Evolutionary conservation across 2,329 filamentous ascomycete genomes (phyloP).

Genomic region (Coniochaeta hoffmannii): DNA sequence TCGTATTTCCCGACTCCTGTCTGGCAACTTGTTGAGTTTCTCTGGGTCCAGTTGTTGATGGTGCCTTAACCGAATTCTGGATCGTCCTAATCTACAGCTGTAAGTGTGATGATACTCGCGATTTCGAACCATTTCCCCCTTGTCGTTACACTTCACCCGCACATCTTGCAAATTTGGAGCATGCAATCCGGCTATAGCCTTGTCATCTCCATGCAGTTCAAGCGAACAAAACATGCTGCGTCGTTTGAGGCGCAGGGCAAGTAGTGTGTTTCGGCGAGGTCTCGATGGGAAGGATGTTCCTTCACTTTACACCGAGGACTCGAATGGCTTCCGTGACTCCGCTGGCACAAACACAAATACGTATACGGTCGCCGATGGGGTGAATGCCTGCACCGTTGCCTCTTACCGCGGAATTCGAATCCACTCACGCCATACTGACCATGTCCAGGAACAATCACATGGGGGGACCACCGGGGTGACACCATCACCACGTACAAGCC

Average conservation of each 20-base stretch:
- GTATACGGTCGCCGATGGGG: neutral
- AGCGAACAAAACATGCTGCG: constrained; percentile 14
- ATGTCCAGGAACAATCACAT: neutral
- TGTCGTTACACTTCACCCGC: too few relatives aligned
- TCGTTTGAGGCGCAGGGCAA: constrained; percentile 16
- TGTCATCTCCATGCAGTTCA: too few relatives aligned
- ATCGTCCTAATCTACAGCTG: too few relatives aligned
- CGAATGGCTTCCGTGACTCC: neutral
- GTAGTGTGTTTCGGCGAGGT: constrained; percentile 10
- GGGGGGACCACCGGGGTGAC: neutral
- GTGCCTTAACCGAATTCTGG: too few relatives aligned
- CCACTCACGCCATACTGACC: neutral
- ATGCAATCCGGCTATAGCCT: too few relatives aligned
- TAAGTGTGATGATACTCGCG: too few relatives aligned
- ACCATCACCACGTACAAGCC: neutral
- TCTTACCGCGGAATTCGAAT: neutral
- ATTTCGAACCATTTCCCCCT: too few relatives aligned
- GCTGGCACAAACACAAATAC: neutral
- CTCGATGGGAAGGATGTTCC: neutral
- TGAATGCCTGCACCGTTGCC: neutral
- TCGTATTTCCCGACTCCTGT: too few relatives aligned
- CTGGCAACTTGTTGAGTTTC: too few relatives aligned
- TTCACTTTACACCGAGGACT: neutral
- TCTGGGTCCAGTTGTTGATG: too few relatives aligned
- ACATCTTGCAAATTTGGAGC: too few relatives aligned